Evolutionary conservation across 495 filamentous ascomycete species (phyloP), one percentile per base, ranked within the genome.

Genomic region (Trichocladium uniseriatum): DNA sequence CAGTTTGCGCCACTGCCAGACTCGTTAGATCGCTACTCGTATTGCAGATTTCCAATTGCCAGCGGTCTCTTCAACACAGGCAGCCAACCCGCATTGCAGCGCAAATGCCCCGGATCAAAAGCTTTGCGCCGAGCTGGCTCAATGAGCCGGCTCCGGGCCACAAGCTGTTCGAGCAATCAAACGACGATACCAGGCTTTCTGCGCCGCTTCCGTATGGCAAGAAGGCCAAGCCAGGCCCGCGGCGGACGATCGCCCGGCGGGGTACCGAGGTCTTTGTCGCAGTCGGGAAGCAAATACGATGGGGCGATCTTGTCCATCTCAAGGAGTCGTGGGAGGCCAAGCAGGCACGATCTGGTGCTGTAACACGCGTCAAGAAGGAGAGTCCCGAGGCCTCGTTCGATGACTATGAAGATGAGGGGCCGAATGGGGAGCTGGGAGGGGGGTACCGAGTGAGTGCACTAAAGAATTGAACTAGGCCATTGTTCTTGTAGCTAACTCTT

Each of bases 231-330:
- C 64, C 65, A 6, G 81, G 84, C 10, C 77, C 87, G 3, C 72
- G 71, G 34, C 76, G 80, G 42, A 89, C 78, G 8, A 79, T 92
- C 34, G 89, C 86, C 6, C 78, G 73, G 34, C 71, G 87, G 39
- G 86, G 81, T 37, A 85, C 83, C 27, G 85, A 95, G 55, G 70
- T 94, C 1, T 94, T 95, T 62, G 80, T 84, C 1, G 87, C 87
- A 13, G 81, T 84, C 11, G 88, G 87, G 24, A 91, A 83, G 54
- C 80, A 94, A 63, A 86, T 95, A 32, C 75, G 88, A 59, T 95
- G 89, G 89, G 80, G 83, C 6, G 83, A 90, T 65, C 70, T 95
- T 8, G 75, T 75, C 34, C 72, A 76, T 49, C 65, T 95, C 45
- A 90, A 89, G 65, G 81, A 89, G 55, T 72, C 79, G 57, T 87